Evolutionary conservation across 2,329 filamentous ascomycete species (phyloP), one percentile per base, ranked within the genome.

Genomic region (Alternaria metachromatica): DNA sequence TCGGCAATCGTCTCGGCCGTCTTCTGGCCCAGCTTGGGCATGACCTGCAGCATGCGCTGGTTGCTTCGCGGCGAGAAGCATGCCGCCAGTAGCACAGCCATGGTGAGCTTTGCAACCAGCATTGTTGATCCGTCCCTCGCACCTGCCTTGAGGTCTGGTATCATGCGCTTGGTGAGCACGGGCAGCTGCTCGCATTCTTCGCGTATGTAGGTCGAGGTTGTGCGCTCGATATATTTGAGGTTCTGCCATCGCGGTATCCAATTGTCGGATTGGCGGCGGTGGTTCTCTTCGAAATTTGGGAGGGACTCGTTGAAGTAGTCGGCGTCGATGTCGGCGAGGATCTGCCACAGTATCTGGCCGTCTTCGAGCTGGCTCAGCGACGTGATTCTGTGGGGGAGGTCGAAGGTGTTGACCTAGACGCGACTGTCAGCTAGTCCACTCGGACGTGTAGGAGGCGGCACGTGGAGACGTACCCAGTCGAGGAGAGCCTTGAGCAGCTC

Each of bases 171-270:
- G 63, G 71, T 78, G 55, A 81, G 68, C 58, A 81, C 74, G 64
- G 79, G 73, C 62, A 80, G 78, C 74, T 80, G 75, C 60, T 74
- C 75, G 72, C 79, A 79, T 64, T 81, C 80, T 62, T 85, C 84
- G 18, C 83, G 79, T 58, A 85, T 82, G 73, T 85, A 86, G 25
- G 82, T 80, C 25, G 82, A 82, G 58, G 84, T 79, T 68, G 81
- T 77, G 44, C 82, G 81, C 70, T 85, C 82, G 66, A 85, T 80
- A 65, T 84, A 81, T 72, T 85, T 85, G 62, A 85, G 72, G 67
- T 85, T 85, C 78, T 85, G 84, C 84, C 84, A 85, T 79, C 81
- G 78, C 50, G 82, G 80, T 54, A 84, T 85, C 84, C 84, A 86
- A 65, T 84, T 83, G 67, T 82, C 81, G 7, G 76, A 76, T n/a